Evolutionary conservation across 805 yeast species (phyloP).

Genomic region (Pichia californica): DNA sequence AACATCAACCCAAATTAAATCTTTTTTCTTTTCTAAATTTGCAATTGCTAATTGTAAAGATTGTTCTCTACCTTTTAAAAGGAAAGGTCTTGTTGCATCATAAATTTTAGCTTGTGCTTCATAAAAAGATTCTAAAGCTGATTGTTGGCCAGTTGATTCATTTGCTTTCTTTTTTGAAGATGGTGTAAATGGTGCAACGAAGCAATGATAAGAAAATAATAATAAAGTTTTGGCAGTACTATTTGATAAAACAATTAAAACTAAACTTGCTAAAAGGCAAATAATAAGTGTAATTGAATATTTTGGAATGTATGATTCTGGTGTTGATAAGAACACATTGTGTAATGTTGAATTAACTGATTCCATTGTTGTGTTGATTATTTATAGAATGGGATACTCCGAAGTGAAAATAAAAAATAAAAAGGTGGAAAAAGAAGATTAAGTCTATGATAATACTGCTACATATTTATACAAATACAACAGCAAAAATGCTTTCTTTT

Average conservation of each 20-base stretch:
- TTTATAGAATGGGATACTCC: too few species aligned
- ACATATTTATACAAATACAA: too few species aligned
- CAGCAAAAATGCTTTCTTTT: too few species aligned
- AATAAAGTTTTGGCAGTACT: constrained; percentile 16
- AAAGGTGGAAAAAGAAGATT: too few species aligned
- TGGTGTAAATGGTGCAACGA: constrained; percentile 49
- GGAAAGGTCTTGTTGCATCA: constrained; percentile 59
- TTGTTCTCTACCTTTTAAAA: constrained; percentile 65
- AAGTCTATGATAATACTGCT: too few species aligned
- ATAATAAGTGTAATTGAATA: constrained; percentile 2
- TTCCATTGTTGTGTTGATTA: neutral
- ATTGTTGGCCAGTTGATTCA: constrained; percentile 42
- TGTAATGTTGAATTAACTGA: constrained; percentile 2
- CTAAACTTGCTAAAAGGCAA: neutral
- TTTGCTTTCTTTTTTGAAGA: constrained; percentile 23
- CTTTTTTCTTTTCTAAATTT: constrained; percentile 40
- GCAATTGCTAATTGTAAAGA: constrained; percentile 54
- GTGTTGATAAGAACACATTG: neutral
- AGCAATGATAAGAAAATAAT: constrained; percentile 44
- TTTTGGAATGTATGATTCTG: constrained; percentile 4
- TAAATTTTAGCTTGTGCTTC: constrained; percentile 71
- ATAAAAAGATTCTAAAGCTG: constrained; percentile 63
- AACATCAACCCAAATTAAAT: constrained; percentile 67
- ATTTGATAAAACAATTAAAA: constrained; percentile 10
- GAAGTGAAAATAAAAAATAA: too few species aligned